Base-by-base conservation (phyloP, 345 rosid genomes). In the Geranium brycei region DNA sequence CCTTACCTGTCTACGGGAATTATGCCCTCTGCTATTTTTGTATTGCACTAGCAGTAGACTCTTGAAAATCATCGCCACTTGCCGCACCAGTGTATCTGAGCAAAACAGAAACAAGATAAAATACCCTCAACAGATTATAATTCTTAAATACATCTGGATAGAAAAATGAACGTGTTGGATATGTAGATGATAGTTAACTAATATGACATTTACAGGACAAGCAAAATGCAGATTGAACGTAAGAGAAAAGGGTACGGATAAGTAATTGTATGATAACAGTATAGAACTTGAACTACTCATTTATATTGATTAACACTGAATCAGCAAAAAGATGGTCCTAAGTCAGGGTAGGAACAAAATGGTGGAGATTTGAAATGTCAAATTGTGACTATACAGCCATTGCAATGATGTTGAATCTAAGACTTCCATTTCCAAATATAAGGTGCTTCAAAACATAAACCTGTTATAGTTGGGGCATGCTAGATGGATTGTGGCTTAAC, bases 51-150 rank as follows among this genome's bases (percentile, higher is more conserved):
- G 74, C 57, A 81, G 79, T 58, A 79, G 18, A 73, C 86, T 83
- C 77, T 85, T 83, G 61, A 78, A 63, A 1, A 75, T 78, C 86
- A 83, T 83, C 62, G 76, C 78, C 3, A 77, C 77, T 75, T 83
- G 86, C 66, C 86, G 76, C 60, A 73, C 85, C 84, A 83, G 59
- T 64, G 76, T 70, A 78, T 85, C 91, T 85, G 78, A 32, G 71
- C 76, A 61, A 17, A 55, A 58, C 23, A 41, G 51, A 67, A 19
- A 57, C 31, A 58, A 31, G 53, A 47, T 47, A 47, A 47, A 13
- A 6, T 6, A 8, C 11, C 53, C 53, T 15, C 53, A 47, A 47
- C 15, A 47, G 3, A 13, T 47, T 47, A 13, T 6, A 47, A 8
- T 13, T 47, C 53, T 13, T 47, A 10, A 47, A 47, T 8, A 47